Conservation (phyloP, 768 basidiomycete species). For the Tricholoma bakamatsutake region DNA sequence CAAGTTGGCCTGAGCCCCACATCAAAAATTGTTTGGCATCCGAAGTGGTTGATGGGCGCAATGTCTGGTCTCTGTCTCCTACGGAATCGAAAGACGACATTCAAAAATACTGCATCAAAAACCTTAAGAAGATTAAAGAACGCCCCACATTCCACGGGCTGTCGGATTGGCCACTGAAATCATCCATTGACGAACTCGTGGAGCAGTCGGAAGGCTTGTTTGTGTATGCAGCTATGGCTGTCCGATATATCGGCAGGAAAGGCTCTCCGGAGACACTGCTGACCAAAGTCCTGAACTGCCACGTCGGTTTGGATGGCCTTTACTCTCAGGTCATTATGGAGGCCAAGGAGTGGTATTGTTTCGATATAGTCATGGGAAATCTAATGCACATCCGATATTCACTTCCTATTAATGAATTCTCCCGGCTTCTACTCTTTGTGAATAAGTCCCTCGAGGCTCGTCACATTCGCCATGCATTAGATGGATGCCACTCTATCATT, state of each 20-base stretch:
- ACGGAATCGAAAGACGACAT: not conserved
- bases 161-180: not conserved
- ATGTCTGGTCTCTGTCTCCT: not conserved
- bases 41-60: not conserved
- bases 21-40: not conserved
- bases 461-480: too few species aligned
- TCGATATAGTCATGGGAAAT: conserved; percentile 1
- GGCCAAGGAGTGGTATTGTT: not conserved
- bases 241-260: too few species aligned
- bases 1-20: not conserved
- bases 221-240: not conserved
- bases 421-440: not conserved
- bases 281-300: not conserved
- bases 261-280: too few species aligned
- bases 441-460: not conserved
- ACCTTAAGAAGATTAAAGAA: not conserved
- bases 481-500: too few species aligned
- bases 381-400: conserved; percentile 5
- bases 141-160: not conserved
- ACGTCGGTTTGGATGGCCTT: conserved; percentile 3
- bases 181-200: not conserved
- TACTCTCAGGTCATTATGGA: conserved; percentile 3
- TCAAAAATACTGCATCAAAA: not conserved
- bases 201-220: too few species aligned
- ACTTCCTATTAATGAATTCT: not conserved